Conservation (phyloP, 352 stramenopile species). For the Pythium dissimile region DNA sequence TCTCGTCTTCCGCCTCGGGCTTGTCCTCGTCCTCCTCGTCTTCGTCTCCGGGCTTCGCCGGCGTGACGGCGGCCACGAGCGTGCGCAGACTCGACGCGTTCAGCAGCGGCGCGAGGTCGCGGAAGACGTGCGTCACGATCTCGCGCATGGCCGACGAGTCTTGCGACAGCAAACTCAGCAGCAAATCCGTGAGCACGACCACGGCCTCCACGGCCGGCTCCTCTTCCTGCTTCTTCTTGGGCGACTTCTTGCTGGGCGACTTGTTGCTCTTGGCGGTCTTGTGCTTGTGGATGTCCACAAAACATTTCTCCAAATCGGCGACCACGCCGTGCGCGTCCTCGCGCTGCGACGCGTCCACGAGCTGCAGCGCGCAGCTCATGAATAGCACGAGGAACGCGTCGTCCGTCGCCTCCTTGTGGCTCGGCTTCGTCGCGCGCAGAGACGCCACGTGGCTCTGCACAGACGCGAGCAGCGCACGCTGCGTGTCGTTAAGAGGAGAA, state of each 20-base stretch:
- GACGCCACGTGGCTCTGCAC: slow-evolving; percentile 34
- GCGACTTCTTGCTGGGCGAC: slow-evolving; percentile 14
- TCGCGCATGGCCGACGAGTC: slow-evolving; percentile 83
- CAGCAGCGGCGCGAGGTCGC: slow-evolving; percentile 63
- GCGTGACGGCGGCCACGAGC: slow-evolving; percentile 66
- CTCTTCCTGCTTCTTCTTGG: slow-evolving; percentile 21
- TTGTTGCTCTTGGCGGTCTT: slow-evolving; percentile 35
- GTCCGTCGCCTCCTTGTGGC: slow-evolving; percentile 35
- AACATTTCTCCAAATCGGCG: slow-evolving; percentile 70
- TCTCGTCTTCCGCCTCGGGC: slow-evolving; percentile 29
- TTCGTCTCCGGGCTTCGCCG: slow-evolving; percentile 26
- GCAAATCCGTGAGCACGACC: slow-evolving; percentile 77
- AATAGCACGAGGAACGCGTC: slow-evolving; percentile 74
- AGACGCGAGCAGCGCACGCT: slow-evolving; percentile 27
- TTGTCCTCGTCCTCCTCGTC: slow-evolving; percentile 37
- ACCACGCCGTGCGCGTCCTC: slow-evolving; percentile 51
- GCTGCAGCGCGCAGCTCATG: slow-evolving; percentile 68
- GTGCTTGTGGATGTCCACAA: slow-evolving; percentile 42
- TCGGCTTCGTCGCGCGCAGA: slow-evolving; percentile 23
- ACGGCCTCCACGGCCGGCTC: slow-evolving; percentile 41
- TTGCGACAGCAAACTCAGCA: slow-evolving; percentile 78
- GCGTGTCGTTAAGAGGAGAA: slow-evolving; percentile 36
- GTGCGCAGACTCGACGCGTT: slow-evolving; percentile 58
- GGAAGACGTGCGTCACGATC: slow-evolving; percentile 81
- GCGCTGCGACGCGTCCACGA: slow-evolving; percentile 66